Conservation (phyloP, 768 basidiomycete genomes). For the Agrocybe pediades region DNA sequence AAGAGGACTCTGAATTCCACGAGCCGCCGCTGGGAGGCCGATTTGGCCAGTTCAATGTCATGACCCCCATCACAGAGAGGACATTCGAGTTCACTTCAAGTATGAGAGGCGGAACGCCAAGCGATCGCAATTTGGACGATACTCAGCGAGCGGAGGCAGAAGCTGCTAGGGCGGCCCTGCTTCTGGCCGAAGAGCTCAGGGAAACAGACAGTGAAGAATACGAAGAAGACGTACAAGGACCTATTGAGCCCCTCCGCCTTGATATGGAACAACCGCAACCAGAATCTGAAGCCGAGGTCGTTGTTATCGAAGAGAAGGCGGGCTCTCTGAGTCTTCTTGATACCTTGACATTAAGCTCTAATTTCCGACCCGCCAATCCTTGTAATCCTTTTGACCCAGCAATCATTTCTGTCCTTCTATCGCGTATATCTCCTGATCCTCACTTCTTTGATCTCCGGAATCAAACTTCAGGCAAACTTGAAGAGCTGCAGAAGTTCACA, state of each 20-base stretch:
- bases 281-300: constrained; percentile 24
- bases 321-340: constrained; percentile 68
- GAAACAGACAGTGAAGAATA: constrained; percentile 33
- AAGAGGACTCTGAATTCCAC: constrained; percentile 40
- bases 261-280: constrained; percentile 24
- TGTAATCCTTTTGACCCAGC: constrained; percentile 82
- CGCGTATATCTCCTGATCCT: constrained; percentile 59
- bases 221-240: constrained; percentile 23
- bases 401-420: constrained; percentile 65
- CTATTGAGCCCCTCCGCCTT: constrained; percentile 30
- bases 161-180: constrained; percentile 55
- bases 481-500: constrained; percentile 72
- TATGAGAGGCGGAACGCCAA: constrained; percentile 52
- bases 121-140: constrained; percentile 28
- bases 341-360: constrained; percentile 58
- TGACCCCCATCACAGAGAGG: constrained; percentile 97
- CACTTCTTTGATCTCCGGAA: constrained; percentile 62
- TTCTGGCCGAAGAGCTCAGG: constrained; percentile 50
- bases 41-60: constrained; percentile 83
- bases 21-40: constrained; percentile 69
- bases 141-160: constrained; percentile 39
- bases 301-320: constrained; percentile 56
- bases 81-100: constrained; percentile 82
- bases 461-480: constrained; percentile 59
- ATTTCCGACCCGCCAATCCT: constrained; percentile 80